Evolutionary conservation across 768 basidiomycete species (phyloP).

Genomic region (Chiua virens): DNA sequence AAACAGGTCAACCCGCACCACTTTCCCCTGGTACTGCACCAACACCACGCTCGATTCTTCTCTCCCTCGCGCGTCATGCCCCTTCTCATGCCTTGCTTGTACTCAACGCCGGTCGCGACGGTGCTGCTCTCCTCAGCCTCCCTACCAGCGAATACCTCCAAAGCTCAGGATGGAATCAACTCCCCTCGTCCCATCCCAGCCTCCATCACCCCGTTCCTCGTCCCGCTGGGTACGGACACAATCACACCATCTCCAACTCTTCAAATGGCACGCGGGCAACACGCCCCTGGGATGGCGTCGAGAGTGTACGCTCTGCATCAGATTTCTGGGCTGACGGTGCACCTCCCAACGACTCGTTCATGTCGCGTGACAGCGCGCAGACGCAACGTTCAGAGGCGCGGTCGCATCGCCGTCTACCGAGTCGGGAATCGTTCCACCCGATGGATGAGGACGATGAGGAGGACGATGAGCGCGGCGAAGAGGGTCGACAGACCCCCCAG

Average conservation of each 20-base stretch:
- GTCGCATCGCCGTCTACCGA: constrained; percentile 15
- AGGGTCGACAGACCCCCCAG: constrained; percentile 27
- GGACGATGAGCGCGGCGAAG: constrained; percentile 2
- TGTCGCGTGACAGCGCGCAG: constrained; percentile 20
- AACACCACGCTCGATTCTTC: constrained; percentile 73
- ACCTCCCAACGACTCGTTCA: constrained; percentile 11
- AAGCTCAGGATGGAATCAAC: constrained; percentile 67
- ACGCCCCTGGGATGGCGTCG: constrained; percentile 28
- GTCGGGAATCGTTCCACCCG: constrained; percentile 33
- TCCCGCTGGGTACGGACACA: constrained; percentile 19
- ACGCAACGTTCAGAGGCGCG: constrained; percentile 4
- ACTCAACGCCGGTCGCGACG: constrained; percentile 77
- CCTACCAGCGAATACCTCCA: constrained; percentile 88
- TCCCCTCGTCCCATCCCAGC: constrained; percentile 4
- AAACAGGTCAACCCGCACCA: constrained; percentile 17
- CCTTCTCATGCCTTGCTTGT: constrained; percentile 78
- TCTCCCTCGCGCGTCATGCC: constrained; percentile 67
- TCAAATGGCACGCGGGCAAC: constrained; percentile 14
- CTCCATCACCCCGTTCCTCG: neutral
- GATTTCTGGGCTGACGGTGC: constrained; percentile 66
- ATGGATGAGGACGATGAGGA: constrained; percentile 31
- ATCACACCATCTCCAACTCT: constrained; percentile 18
- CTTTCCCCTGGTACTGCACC: constrained; percentile 43
- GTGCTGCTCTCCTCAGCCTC: constrained; percentile 76
- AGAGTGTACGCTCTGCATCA: constrained; percentile 64